phyloP scores from a whole-genome alignment of 805 yeast genomes.

The Priceomyces fermenticarens region DNA sequence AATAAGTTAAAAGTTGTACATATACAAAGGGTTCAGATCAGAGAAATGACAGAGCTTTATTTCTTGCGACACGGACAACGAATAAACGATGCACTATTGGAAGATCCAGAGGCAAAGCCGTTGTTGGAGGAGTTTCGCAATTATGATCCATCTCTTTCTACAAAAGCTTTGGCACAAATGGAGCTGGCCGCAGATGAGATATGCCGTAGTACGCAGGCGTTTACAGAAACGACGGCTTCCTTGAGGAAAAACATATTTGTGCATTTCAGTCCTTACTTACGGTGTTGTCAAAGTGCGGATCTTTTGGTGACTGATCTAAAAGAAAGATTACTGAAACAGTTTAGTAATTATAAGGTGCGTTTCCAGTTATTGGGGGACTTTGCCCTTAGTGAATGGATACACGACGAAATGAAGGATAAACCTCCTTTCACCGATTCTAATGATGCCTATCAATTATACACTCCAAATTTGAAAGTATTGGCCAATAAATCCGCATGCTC shows the following conservation, averaged over 20 bases:
- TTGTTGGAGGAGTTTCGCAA: constrained; percentile 23
- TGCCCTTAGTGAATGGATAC: constrained; percentile 46
- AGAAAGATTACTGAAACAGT: constrained; percentile 15
- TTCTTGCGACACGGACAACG: constrained; percentile 44
- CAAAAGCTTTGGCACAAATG: constrained; percentile 24
- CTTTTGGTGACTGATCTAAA: constrained; percentile 29
- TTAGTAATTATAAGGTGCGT: constrained; percentile 28
- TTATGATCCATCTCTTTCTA: constrained; percentile 39
- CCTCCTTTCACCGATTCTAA: constrained; percentile 43
- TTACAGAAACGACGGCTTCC: constrained; percentile 11
- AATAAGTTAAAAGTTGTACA: too few species aligned
- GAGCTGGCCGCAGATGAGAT: constrained; percentile 28
- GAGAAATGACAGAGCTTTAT: constrained; percentile 35
- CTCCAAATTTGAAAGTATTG: constrained; percentile 37
- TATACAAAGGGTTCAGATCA: neutral
- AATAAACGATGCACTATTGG: constrained; percentile 32
- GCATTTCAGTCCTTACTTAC: constrained; percentile 41
- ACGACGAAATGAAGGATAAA: constrained; percentile 39
- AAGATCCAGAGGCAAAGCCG: constrained; percentile 23
- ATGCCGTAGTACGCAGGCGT: constrained; percentile 17
- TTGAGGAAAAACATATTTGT: constrained; percentile 31
- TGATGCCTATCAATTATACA: constrained; percentile 45
- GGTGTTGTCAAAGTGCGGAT: constrained; percentile 46
- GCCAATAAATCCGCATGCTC: constrained; percentile 31
- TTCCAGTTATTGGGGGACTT: constrained; percentile 42